Conservation (phyloP, 805 yeast species). For the Scheffersomyces ergatensis region DNA sequence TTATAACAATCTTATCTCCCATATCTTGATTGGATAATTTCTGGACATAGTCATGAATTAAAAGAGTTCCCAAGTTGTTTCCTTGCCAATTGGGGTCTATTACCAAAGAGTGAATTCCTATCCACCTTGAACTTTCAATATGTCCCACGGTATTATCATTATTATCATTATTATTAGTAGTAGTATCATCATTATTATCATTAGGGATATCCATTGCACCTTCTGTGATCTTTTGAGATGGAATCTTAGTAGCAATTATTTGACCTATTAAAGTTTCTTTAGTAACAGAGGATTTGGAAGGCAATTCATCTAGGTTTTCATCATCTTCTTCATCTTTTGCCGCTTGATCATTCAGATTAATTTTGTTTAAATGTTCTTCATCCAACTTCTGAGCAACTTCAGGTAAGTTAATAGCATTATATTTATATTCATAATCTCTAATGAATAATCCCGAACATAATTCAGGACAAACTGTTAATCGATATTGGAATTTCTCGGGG, state of each 20-base stretch:
- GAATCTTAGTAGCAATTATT: constrained; percentile 72
- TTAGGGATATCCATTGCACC: constrained; percentile 68
- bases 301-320: constrained; percentile 36
- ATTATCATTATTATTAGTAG: too few relatives aligned
- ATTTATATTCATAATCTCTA: constrained; percentile 55
- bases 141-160: constrained; percentile 52
- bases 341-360: constrained; percentile 17
- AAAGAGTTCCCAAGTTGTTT: constrained; percentile 75
- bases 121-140: constrained; percentile 65
- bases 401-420: constrained; percentile 41
- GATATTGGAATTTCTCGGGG: constrained; percentile 58
- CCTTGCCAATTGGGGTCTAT: constrained; percentile 78
- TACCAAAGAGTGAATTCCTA: constrained; percentile 82
- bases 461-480: constrained; percentile 84
- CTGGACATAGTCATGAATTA: constrained; percentile 87
- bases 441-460: constrained; percentile 84
- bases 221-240: constrained; percentile 48
- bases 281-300: constrained; percentile 47
- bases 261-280: constrained; percentile 76
- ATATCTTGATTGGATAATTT: constrained; percentile 83
- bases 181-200: constrained; percentile 22
- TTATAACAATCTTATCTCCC: constrained; percentile 71
- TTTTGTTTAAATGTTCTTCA: constrained; percentile 11
- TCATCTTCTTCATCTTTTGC: constrained; percentile 28
- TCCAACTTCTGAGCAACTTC: constrained; percentile 35